These are phyloP conservation scores for Sanghuangporus sanghuang DNA, from an alignment of 1,284 basidiomycete species.

Conservation along the genomic window DNA sequence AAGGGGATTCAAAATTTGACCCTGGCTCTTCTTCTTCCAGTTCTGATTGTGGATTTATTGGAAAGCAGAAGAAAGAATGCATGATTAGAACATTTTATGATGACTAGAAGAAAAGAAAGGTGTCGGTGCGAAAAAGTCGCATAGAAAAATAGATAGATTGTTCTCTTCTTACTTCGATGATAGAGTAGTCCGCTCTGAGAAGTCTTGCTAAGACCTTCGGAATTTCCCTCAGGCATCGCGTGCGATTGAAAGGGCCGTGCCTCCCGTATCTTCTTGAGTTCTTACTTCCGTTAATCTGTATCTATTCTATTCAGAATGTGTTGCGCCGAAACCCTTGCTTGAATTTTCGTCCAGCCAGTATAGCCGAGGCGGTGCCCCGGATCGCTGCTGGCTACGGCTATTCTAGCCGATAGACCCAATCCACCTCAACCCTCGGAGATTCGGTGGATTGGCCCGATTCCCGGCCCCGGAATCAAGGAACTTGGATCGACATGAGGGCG, in stretches of 20 bases:
- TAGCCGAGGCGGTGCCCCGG: background rate
- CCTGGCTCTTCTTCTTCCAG: background rate
- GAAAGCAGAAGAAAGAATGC: background rate
- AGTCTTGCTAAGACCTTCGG: background rate
- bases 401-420: background rate
- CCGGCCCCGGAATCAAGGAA: background rate
- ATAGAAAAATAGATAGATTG: background rate
- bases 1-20: background rate
- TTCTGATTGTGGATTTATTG: background rate
- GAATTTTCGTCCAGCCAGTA: background rate
- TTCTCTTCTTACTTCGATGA: background rate
- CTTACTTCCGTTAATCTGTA: background rate
- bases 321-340: background rate
- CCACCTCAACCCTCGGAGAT: background rate
- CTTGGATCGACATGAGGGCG: background rate
- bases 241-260: background rate
- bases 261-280: background rate
- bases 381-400: background rate
- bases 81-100: background rate
- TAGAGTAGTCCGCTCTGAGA: background rate
- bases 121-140: background rate
- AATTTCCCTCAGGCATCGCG: background rate
- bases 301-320: background rate
- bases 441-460: background rate
- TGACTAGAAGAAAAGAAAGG: background rate